Percentiles rank a stretch among this genome's conserved stretches.
phyloP scores from a whole-genome alignment of 371 early-diverging fungal genomes.

The Gilbertella persicaria region DNA sequence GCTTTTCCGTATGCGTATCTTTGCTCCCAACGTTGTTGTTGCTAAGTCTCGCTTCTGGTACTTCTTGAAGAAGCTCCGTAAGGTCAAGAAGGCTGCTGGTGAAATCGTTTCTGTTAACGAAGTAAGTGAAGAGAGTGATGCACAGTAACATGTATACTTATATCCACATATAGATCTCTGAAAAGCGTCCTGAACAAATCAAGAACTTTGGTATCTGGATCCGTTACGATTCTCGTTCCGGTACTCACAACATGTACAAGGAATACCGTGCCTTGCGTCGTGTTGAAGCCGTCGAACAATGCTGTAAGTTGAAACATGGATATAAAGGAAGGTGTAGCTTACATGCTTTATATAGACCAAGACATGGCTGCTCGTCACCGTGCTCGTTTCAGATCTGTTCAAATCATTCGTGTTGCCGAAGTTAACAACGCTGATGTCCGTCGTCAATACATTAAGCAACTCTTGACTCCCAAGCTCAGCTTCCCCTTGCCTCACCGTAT shows the following conservation, averaged over 20 bases:
- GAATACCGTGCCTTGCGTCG: constrained; percentile 97
- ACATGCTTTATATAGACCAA: constrained; percentile 56
- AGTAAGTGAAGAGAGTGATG: constrained; percentile 36
- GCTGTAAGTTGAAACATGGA: constrained; percentile 48
- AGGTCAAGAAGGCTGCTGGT: constrained; percentile 95
- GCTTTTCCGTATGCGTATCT: constrained; percentile 96
- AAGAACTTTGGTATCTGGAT: constrained; percentile 99
- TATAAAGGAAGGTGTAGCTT: background rate
- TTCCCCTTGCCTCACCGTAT: constrained; percentile 97
- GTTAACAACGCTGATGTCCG: constrained; percentile 85
- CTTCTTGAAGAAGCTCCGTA: constrained; percentile 94
- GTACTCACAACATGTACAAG: constrained; percentile 99
- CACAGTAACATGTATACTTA: background rate
- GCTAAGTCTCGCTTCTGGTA: constrained; percentile 99
- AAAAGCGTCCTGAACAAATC: constrained; percentile 85
- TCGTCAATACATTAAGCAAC: constrained; percentile 94
- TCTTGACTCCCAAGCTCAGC: constrained; percentile 78
- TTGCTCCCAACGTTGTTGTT: constrained; percentile 95
- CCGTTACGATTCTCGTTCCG: constrained; percentile 97
- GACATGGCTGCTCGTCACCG: constrained; percentile 98
- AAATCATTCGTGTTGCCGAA: constrained; percentile 91
- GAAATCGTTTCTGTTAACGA: constrained; percentile 95
- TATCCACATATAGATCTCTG: constrained; percentile 69
- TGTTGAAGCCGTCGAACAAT: constrained; percentile 86
- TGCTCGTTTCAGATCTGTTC: constrained; percentile 93